Evolutionary conservation across 441 rosid species (phyloP), one percentile per base, ranked within the genome.

Genomic region (Gossypium davidsonii): DNA sequence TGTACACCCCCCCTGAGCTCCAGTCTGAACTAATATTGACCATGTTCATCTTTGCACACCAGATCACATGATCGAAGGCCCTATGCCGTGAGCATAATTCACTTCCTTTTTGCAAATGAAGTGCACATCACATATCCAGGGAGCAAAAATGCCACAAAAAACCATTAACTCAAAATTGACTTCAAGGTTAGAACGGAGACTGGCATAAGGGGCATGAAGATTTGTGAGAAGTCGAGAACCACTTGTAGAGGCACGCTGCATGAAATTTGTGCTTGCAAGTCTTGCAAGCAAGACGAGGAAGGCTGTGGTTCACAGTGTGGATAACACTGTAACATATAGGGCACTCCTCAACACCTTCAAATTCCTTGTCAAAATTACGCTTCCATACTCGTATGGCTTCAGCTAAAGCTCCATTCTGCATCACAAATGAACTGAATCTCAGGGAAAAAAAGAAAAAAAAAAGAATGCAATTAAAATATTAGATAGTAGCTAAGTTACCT

Each of bases 261-360:
- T 92, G 98, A 73, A 92, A 95, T 84, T 91, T 94, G 88, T 94
- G 94, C 78, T 91, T 92, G 90, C 99, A 94, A 61, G 98, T 93
- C 79, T 78, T 85, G 86, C 98, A 94, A 57, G 96, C 94, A 78
- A 92, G 91, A 59, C 93, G 96, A 70, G 99, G 98, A 76, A 91
- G 93, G 86, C 92, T 88, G 79, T 90, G 98, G 80, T 92, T 90
- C 34, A 75, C 79, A 6, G 96, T 90, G 83, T 94, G 99, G 69
- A 94, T 91, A 73, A 94, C 97, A 80, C 98, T 94, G 85, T 92
- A 94, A 78, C 99, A 94, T 72, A 94, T 94, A 8, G 98, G 99
- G 76, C 99, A 94, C 84, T 94, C 99, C 78, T 94, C 99, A 51
- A 94, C 87, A 70, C 99, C 99, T 87, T 91, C 92, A 74, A 94